Percentiles rank a stretch among this genome's conserved stretches.
Evolutionary conservation across 352 stramenopile species (phyloP).

Genomic region (Pythium monospermum): DNA sequence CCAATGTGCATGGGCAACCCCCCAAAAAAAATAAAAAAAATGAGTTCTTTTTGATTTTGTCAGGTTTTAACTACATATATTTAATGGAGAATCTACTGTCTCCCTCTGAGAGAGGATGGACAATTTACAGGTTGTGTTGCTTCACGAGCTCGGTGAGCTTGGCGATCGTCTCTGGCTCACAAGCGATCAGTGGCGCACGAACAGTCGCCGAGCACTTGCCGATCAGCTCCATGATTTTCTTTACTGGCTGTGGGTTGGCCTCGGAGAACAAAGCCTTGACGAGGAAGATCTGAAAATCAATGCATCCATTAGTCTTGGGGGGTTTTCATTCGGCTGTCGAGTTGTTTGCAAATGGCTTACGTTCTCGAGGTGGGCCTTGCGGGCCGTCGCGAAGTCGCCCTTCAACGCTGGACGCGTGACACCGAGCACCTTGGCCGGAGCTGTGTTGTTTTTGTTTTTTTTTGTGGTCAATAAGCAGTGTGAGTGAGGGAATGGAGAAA

Average conservation of each 20-base stretch:
- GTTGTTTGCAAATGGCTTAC: too few species aligned
- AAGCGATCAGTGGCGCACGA: conserved; percentile 70
- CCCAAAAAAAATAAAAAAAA: too few species aligned
- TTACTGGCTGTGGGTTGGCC: conserved; percentile 90
- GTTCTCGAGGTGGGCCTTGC: conserved; percentile 82
- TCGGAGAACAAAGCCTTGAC: conserved; percentile 90
- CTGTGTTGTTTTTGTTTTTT: too few species aligned
- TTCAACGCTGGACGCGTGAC: conserved; percentile 73
- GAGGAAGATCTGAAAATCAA: conserved; percentile 89
- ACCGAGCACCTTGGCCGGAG: conserved; percentile 79
- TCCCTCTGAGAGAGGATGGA: too few species aligned
- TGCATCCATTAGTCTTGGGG: conserved; percentile 2
- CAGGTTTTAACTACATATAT: too few species aligned
- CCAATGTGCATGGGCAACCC: too few species aligned
- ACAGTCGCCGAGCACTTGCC: conserved; percentile 80
- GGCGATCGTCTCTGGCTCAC: conserved; percentile 57
- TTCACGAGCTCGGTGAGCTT: conserved; percentile 62
- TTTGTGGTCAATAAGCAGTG: too few species aligned
- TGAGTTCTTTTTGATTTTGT: too few species aligned
- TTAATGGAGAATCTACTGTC: too few species aligned
- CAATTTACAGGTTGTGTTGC: conserved; percentile 70
- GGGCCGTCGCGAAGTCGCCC: conserved; percentile 74
- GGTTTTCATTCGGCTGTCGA: too few species aligned
- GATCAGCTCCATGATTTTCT: conserved; percentile 85
- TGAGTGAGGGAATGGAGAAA: not conserved